Percentiles rank a stretch among this genome's conserved stretches.
phyloP scores from a whole-genome alignment of 129 eudicot genomes.

The Chrysanthemum lavandulifolium region DNA sequence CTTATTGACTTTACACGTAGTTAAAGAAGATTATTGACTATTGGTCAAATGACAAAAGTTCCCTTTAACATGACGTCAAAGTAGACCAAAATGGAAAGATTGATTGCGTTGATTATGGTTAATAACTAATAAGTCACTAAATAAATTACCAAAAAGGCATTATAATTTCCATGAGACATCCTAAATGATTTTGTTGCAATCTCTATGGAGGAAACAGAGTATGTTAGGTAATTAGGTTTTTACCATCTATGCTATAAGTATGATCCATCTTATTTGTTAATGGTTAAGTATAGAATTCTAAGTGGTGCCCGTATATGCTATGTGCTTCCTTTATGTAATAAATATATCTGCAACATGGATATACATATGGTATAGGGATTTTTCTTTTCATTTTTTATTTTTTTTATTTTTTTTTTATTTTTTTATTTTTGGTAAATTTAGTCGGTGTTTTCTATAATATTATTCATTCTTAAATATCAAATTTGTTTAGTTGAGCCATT shows the following conservation, averaged over 20 bases:
- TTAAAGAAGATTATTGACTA: slow-evolving; percentile 17
- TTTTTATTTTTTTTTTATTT: too few relatives aligned
- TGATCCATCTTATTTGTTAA: not conserved
- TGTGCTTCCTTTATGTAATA: not conserved
- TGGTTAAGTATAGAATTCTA: not conserved
- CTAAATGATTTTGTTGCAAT: not conserved
- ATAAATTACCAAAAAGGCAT: not conserved
- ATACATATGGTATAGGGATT: not conserved
- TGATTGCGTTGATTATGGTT: not conserved
- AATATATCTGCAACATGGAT: not conserved
- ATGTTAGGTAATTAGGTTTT: not conserved
- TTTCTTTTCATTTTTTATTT: not conserved
- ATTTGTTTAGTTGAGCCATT: not conserved
- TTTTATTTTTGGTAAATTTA: not conserved
- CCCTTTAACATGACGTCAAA: not conserved
- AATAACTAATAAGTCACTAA: slow-evolving; percentile 1
- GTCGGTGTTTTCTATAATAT: not conserved
- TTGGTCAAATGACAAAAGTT: not conserved
- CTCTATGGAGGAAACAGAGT: slow-evolving; percentile 3
- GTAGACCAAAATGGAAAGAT: slow-evolving; percentile 6
- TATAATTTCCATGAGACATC: not conserved
- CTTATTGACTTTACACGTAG: not conserved
- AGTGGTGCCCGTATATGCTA: slow-evolving; percentile 5
- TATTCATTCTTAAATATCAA: not conserved
- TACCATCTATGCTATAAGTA: slow-evolving; percentile 3